Conservation (phyloP, 179 eudicot genomes). For the Pouteria campechiana region DNA sequence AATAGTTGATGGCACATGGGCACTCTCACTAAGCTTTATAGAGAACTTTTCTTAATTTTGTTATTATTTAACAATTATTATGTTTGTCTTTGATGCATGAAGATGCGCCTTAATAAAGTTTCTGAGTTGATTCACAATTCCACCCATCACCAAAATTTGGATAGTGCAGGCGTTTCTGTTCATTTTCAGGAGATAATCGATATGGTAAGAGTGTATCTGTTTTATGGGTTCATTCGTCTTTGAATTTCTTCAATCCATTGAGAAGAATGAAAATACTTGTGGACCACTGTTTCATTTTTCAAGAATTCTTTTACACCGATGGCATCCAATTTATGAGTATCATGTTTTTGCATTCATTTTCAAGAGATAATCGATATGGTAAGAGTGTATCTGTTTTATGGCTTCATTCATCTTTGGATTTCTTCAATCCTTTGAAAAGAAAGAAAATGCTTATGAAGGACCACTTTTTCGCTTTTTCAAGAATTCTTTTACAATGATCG, state of each 20-base stretch:
- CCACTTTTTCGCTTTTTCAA: too few species aligned
- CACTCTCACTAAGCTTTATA: too few species aligned
- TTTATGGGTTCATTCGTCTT: slow-evolving; percentile 1
- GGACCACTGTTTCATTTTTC: too few species aligned
- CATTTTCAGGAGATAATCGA: slow-evolving; percentile 93
- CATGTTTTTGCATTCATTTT: slow-evolving; percentile 85
- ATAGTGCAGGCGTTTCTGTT: slow-evolving; percentile 92
- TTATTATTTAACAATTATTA: too few species aligned
- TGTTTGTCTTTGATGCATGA: slow-evolving; percentile 12
- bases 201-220: slow-evolving; percentile 26
- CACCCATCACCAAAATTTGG: slow-evolving; percentile 81
- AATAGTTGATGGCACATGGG: too few species aligned
- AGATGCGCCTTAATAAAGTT: slow-evolving; percentile 97
- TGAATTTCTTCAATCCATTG: not conserved
- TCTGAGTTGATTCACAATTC: slow-evolving; percentile 98
- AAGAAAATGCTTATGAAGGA: too few species aligned
- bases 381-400: not conserved
- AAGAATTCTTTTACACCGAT: too few species aligned
- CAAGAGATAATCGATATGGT: slow-evolving; percentile 93
- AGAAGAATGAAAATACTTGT: too few species aligned
- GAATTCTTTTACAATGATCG: too few species aligned
- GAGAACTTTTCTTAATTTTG: too few species aligned
- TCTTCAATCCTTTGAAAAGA: not conserved
- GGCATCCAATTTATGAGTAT: not conserved
- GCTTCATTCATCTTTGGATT: not conserved